These are phyloP conservation scores for Salix purpurea DNA, from an alignment of 345 rosid species.

Conservation along the genomic window DNA sequence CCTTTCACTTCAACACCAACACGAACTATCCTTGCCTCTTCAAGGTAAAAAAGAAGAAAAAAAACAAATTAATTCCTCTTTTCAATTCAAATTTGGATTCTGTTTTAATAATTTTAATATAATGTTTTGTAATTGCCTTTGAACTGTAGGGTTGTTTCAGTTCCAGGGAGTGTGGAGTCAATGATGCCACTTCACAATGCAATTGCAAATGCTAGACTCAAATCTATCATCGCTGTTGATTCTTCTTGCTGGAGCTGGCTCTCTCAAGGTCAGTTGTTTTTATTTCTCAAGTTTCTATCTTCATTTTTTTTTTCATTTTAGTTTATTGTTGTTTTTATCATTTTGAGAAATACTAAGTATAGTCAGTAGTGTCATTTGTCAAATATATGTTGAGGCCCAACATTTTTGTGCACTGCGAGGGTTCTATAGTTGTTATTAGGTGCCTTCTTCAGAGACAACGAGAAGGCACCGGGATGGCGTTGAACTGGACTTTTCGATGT, in stretches of 20 bases:
- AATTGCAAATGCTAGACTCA: conserved; percentile 75
- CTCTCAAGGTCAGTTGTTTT: conserved; percentile 54
- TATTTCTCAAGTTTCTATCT: background rate
- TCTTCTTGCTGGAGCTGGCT: conserved; percentile 91
- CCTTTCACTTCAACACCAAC: conserved; percentile 38
- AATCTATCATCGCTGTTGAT: conserved; percentile 74
- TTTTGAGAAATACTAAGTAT: background rate
- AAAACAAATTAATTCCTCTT: background rate
- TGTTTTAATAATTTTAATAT: background rate
- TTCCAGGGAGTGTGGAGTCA: conserved; percentile 60
- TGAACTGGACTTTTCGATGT: background rate
- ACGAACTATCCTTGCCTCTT: conserved; percentile 33
- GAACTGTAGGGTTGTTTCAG: conserved; percentile 50
- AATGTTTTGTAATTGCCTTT: background rate
- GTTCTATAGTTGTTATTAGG: background rate
- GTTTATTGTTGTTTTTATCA: background rate
- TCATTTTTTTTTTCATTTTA: background rate
- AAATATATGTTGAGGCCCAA: background rate
- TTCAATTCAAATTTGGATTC: background rate
- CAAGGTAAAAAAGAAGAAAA: conserved; percentile 33
- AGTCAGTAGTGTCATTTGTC: background rate
- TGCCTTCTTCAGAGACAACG: background rate
- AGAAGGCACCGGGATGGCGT: background rate
- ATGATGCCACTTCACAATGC: conserved; percentile 82
- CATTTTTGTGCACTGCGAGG: background rate